Conservation (phyloP, 768 basidiomycete genomes). For the Serendipita sp. region DNA sequence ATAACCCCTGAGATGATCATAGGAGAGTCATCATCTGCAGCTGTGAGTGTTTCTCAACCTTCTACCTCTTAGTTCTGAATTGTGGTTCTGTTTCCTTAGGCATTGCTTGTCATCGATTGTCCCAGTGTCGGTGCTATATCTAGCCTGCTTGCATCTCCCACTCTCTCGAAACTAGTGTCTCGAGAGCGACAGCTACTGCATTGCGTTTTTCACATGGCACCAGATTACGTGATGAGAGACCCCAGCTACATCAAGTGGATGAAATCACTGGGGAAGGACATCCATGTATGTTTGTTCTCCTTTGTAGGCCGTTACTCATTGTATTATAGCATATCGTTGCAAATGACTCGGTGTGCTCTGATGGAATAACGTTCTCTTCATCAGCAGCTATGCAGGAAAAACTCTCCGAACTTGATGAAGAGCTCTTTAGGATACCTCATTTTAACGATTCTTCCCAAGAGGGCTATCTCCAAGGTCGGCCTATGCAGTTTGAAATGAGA, state of each 20-base stretch:
- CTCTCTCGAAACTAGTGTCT: slow-evolving; percentile 31
- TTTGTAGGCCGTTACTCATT: slow-evolving; percentile 5
- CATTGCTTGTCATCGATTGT: slow-evolving; percentile 53
- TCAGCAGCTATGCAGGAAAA: slow-evolving; percentile 56
- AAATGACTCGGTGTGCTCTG: slow-evolving; percentile 39
- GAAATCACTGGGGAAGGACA: slow-evolving; percentile 40
- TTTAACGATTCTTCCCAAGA: slow-evolving; percentile 17
- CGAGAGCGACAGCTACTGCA: slow-evolving; percentile 31
- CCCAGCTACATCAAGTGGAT: slow-evolving; percentile 56
- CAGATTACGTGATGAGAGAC: slow-evolving; percentile 54
- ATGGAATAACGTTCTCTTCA: slow-evolving; percentile 60
- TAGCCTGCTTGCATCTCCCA: slow-evolving; percentile 32
- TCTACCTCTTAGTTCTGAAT: not conserved
- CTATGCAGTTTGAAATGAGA: no score
- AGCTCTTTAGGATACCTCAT: slow-evolving; percentile 57
- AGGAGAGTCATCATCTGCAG: slow-evolving; percentile 10
- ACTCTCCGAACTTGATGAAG: slow-evolving; percentile 50
- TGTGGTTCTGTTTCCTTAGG: slow-evolving; percentile 22
- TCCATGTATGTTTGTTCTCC: slow-evolving; percentile 35
- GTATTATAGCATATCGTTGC: slow-evolving; percentile 53
- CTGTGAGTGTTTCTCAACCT: slow-evolving; percentile 19
- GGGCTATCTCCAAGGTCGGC: no score
- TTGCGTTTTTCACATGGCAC: slow-evolving; percentile 55
- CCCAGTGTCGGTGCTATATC: slow-evolving; percentile 44
- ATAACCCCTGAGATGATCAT: slow-evolving; percentile 17